Base-by-base conservation (phyloP, 1,284 basidiomycete species). In the Vanrija humicola region DNA sequence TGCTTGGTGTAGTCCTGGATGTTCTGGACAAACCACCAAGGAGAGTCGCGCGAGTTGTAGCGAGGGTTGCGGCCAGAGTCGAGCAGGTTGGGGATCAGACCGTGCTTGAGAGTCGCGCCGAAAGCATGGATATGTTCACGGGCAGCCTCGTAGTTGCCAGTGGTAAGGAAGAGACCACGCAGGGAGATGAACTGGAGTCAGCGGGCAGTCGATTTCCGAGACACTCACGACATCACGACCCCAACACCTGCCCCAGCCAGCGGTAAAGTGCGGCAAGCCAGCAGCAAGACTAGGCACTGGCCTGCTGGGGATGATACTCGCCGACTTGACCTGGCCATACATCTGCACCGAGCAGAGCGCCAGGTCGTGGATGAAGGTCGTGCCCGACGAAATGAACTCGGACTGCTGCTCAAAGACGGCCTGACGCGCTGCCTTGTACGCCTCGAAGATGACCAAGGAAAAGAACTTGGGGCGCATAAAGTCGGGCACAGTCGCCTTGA, bases 401-500 rank as follows among this genome's bases (percentile, higher is more conserved):
- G 90, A 89, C 67, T 82, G 87, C 67, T 91, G 91, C 64, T 93
- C 90, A 42, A 96, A 79, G 10, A 85, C 90, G 2, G 85, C 82
- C 29, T 82, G 81, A 28, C 90, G 84, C 21, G 90, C 86, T 6
- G 89, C 89, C 75, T 92, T 95, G 81, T 95, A 94, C 2, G 90
- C 91, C 59, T 87, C 86, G 26, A 86, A 90, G 61, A 96, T 82
- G 56, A 95, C 82, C 53, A 97, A 82, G 2, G 91, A 88, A 64
- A 97, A 97, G 77, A 89, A 96, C 72, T 93, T 96, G 18, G 94
- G 93, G 18, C 92, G 83, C 73, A 97, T 80, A 79, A 91, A 93
- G 8, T 87, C 83, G 3, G 93, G 89, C 8, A 87, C 85, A 14
- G 80, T 82, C 1, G 75, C 68, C 67, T 88, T 87, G 68, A 97